A percentile compares a stretch with the other conserved stretches of the same genome.
Evolutionary conservation across 108 stramenopile species (phyloP).

Genomic region (Pseudonitzschia pungens): DNA sequence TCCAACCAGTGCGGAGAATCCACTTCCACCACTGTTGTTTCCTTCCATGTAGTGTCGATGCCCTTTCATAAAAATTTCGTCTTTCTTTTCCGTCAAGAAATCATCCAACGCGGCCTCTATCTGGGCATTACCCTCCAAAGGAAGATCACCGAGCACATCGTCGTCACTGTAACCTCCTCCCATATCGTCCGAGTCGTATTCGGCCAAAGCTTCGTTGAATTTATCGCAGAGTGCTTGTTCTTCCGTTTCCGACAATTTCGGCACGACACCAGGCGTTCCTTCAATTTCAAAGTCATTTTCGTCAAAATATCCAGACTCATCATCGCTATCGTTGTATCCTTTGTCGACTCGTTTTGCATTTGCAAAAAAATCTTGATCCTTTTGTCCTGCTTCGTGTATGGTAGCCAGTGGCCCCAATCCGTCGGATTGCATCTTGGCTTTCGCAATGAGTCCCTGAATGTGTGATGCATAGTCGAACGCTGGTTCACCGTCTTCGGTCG

Average conservation of each 20-base stretch:
- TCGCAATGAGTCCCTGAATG: slow-evolving; percentile 84
- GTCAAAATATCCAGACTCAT: slow-evolving; percentile 37
- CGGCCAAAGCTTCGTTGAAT: slow-evolving; percentile 85
- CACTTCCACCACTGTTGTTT: slow-evolving; percentile 60
- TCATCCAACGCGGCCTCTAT: slow-evolving; percentile 84
- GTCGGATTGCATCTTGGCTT: slow-evolving; percentile 58
- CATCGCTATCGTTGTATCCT: slow-evolving; percentile 42
- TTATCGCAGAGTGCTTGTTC: slow-evolving; percentile 76
- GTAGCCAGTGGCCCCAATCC: slow-evolving; percentile 12
- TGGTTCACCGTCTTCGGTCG: slow-evolving; percentile 28
- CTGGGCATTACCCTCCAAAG: slow-evolving; percentile 76
- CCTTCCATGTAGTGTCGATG: slow-evolving; percentile 48
- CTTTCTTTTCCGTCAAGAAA: slow-evolving; percentile 74
- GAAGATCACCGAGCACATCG: slow-evolving; percentile 63
- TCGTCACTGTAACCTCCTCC: slow-evolving; percentile 70
- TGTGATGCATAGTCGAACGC: slow-evolving; percentile 95
- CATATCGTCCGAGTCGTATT: slow-evolving; percentile 86
- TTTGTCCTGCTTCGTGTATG: slow-evolving; percentile 32
- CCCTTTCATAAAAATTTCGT: slow-evolving; percentile 79
- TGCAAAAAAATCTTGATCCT: slow-evolving; percentile 73
- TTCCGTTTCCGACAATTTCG: slow-evolving; percentile 47
- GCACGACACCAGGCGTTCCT: slow-evolving; percentile 37
- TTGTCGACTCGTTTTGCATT: slow-evolving; percentile 47
- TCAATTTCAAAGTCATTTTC: slow-evolving; percentile 39
- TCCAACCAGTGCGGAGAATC: slow-evolving; percentile 74